A percentile compares a stretch with the other conserved stretches of the same genome.
Evolutionary conservation across 257 asterid genomes (phyloP).

Genomic region (Solanum rostratum): DNA sequence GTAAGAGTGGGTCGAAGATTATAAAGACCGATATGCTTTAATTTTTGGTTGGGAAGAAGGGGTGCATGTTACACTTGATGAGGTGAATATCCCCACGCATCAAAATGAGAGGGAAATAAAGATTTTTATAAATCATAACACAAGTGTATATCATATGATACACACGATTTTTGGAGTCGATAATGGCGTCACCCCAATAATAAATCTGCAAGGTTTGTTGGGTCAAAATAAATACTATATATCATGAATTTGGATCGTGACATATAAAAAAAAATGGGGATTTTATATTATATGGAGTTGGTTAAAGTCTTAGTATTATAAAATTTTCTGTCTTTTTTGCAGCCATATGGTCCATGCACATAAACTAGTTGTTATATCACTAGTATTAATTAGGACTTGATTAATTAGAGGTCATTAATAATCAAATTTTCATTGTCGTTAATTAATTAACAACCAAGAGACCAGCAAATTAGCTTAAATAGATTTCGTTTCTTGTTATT

Average conservation of each 20-base stretch:
- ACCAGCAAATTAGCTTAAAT: not conserved
- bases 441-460: not conserved
- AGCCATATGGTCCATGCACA: not conserved
- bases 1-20: not conserved
- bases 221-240: not conserved
- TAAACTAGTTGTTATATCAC: not conserved
- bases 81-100: not conserved
- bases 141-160: not conserved
- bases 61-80: not conserved
- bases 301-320: not conserved
- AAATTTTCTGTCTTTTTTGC: not conserved
- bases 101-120: not conserved
- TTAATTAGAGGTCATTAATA: not conserved
- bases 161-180: not conserved
- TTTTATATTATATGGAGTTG: not conserved
- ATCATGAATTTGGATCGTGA: not conserved
- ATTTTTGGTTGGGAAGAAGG: not conserved
- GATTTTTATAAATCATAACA: not conserved
- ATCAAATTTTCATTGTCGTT: not conserved
- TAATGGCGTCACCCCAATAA: not conserved
- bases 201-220: not conserved
- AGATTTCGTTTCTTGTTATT: not conserved
- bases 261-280: not conserved
- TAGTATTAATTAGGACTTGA: not conserved
- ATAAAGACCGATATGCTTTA: not conserved